phyloP scores from a whole-genome alignment of 2,329 filamentous ascomycete species.

The Ophiobolus disseminans region DNA sequence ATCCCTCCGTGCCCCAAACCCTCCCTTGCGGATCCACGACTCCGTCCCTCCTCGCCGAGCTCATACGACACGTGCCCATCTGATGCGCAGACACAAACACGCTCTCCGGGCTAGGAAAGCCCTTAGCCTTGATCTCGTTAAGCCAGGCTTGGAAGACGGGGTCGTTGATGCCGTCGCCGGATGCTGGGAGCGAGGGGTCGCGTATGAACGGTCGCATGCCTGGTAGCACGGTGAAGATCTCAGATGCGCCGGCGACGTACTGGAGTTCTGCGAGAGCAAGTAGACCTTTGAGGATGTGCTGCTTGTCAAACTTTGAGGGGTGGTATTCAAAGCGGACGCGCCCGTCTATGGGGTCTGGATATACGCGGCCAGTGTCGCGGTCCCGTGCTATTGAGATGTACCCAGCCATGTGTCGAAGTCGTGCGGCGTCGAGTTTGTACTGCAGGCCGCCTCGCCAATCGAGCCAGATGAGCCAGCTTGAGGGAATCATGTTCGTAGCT shows the following conservation, averaged over 20 bases:
- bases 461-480: constrained; percentile 66
- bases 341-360: constrained; percentile 72
- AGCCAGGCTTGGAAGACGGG: constrained; percentile 69
- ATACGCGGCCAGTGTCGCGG: constrained; percentile 76
- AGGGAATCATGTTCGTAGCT: constrained; percentile 75
- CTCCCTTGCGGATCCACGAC: constrained; percentile 53
- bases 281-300: constrained; percentile 73
- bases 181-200: constrained; percentile 18
- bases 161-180: constrained; percentile 61
- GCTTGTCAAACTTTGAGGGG: constrained; percentile 73
- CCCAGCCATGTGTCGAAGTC: constrained; percentile 71
- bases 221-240: constrained; percentile 73
- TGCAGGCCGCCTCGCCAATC: constrained; percentile 73
- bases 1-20: constrained; percentile 69
- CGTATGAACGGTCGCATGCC: constrained; percentile 70
- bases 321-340: constrained; percentile 73
- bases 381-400: constrained; percentile 81
- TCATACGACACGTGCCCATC: constrained; percentile 82
- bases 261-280: constrained; percentile 76
- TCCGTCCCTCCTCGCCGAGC: constrained; percentile 52
- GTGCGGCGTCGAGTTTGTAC: constrained; percentile 74
- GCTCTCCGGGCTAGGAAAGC: constrained; percentile 58
- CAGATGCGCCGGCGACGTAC: constrained; percentile 78
- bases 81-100: constrained; percentile 77
- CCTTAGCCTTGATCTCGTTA: constrained; percentile 57